phyloP scores from a whole-genome alignment of 164 flowering plant species.

The Echeveria elegans region DNA sequence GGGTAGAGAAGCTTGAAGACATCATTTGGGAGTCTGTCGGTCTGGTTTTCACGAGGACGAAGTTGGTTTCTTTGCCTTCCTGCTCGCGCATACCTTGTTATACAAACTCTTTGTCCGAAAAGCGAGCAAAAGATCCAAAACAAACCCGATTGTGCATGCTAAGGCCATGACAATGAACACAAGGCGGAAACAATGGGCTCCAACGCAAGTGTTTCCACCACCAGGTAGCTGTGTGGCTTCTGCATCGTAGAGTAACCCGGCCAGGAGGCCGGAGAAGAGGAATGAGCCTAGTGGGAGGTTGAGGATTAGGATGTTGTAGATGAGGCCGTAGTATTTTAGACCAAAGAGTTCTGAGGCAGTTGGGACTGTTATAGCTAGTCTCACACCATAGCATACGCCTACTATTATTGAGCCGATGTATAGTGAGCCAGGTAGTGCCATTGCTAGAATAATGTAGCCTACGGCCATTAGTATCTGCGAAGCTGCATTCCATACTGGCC shows the following conservation, averaged over 20 bases:
- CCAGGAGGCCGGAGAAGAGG: conserved; percentile 60
- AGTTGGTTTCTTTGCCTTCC: not conserved
- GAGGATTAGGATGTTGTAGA: conserved; percentile 44
- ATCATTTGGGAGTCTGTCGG: not conserved
- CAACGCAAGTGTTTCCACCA: conserved; percentile 35
- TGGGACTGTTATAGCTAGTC: conserved; percentile 26
- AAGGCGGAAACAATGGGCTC: conserved; percentile 58
- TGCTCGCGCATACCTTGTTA: conserved; percentile 9
- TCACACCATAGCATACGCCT: conserved; percentile 28
- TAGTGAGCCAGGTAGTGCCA: conserved; percentile 19
- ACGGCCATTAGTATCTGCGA: conserved; percentile 24
- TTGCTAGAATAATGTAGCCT: conserved; percentile 28
- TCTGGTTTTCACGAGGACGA: not conserved
- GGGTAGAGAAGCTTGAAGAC: not conserved
- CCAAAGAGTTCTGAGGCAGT: conserved; percentile 35
- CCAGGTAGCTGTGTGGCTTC: conserved; percentile 35
- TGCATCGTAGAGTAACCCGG: conserved; percentile 47
- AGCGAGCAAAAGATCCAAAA: conserved; percentile 15
- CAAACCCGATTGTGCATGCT: conserved; percentile 30
- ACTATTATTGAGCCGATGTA: conserved; percentile 23
- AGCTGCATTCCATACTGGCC: conserved; percentile 32
- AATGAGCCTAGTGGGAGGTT: conserved; percentile 63
- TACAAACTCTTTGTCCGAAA: conserved; percentile 21
- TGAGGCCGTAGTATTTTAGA: conserved; percentile 42
- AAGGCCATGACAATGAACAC: conserved; percentile 58